These are phyloP conservation scores for Aspergillus panamensis DNA, from an alignment of 495 filamentous ascomycete genomes.

Conservation along the genomic window DNA sequence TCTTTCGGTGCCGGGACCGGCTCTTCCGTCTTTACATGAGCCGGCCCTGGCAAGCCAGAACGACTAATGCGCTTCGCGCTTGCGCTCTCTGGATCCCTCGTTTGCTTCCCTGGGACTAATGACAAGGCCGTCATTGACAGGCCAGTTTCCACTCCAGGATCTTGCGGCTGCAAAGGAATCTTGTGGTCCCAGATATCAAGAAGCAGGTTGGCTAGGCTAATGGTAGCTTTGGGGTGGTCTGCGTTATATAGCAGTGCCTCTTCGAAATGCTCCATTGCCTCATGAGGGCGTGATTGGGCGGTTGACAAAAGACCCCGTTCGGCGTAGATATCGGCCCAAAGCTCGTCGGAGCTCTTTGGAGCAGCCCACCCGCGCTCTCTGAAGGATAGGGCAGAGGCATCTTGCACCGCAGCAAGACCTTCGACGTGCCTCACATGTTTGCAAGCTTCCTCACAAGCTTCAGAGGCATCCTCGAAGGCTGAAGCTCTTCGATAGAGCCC, in stretches of 20 bases:
- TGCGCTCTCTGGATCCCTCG: constrained; percentile 14
- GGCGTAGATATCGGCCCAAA: constrained; percentile 75
- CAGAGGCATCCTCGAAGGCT: constrained; percentile 70
- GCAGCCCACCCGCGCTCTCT: constrained; percentile 67
- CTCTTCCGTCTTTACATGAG: constrained; percentile 11
- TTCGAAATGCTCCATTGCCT: constrained; percentile 73
- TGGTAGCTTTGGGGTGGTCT: constrained; percentile 75
- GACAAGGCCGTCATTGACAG: constrained; percentile 28
- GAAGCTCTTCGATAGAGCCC: constrained; percentile 80
- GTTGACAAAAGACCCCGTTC: constrained; percentile 70
- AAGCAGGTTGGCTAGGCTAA: constrained; percentile 77
- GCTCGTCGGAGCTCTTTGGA: constrained; percentile 69
- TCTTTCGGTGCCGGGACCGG: constrained; percentile 21
- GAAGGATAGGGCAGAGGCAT: constrained; percentile 50
- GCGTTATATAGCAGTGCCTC: constrained; percentile 67
- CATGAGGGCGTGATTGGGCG: constrained; percentile 57
- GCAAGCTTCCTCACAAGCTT: constrained; percentile 76
- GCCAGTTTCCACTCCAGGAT: constrained; percentile 31
- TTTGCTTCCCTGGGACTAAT: constrained; percentile 22
- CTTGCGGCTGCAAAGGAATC: constrained; percentile 41
- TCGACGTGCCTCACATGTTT: constrained; percentile 57
- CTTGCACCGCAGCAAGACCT: constrained; percentile 37
- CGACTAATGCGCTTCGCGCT: neutral
- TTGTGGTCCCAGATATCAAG: constrained; percentile 78
- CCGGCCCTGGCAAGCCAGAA: constrained; percentile 7